phyloP scores from a whole-genome alignment of 2,329 filamentous ascomycete species.

The Paraconiothyrium sp. region DNA sequence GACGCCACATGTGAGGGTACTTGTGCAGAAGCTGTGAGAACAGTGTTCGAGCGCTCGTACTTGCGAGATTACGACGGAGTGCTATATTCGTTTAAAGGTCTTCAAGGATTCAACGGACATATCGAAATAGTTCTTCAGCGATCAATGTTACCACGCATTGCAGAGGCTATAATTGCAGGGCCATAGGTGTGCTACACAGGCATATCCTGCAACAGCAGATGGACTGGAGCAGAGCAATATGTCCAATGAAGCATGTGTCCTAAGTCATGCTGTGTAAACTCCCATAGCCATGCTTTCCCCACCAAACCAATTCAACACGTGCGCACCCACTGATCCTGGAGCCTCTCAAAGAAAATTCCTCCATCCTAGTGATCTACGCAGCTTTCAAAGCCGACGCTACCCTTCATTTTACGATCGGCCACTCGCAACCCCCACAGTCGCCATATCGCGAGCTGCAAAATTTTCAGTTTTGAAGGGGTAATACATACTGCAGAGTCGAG shows the following conservation, averaged over 20 bases:
- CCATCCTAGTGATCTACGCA: constrained; percentile 18
- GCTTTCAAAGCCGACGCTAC: constrained; percentile 33
- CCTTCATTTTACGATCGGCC: constrained; percentile 20
- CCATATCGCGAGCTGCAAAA: constrained; percentile 24
- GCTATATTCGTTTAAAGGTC: neutral
- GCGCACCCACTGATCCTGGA: constrained; percentile 16
- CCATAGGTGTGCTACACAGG: neutral
- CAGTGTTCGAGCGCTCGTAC: neutral
- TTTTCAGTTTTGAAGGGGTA: constrained; percentile 52
- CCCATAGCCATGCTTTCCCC: neutral
- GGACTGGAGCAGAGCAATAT: neutral
- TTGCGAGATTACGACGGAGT: neutral
- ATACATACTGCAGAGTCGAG: constrained; percentile 28
- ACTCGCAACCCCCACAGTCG: constrained; percentile 10
- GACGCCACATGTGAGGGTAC: neutral
- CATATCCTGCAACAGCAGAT: neutral
- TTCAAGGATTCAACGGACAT: neutral
- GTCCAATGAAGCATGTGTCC: neutral
- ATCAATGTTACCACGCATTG: neutral
- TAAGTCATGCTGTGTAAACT: neutral
- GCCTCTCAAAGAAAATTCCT: neutral
- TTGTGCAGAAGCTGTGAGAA: neutral
- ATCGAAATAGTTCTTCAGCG: neutral
- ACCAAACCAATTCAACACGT: constrained; percentile 17
- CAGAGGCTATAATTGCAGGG: neutral